Base-by-base conservation (phyloP, 306 rosid genomes). In the Begonia peltatifolia region DNA sequence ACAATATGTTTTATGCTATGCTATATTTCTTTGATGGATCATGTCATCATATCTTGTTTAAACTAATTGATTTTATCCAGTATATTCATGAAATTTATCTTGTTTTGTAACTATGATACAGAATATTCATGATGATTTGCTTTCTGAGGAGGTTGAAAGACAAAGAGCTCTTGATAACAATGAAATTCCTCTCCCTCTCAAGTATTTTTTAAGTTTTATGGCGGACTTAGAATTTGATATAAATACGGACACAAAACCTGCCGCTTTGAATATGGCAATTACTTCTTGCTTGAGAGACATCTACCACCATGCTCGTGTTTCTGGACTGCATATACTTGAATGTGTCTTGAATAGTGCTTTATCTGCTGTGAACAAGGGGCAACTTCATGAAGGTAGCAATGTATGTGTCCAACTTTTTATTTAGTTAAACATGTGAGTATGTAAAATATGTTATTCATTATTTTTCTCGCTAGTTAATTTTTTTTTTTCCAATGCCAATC, bases 221-320 rank as follows among this genome's bases (percentile, higher is more conserved):
- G 67, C 18, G 57, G 84, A 74, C 54, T 52, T 78, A 73, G 61
- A 77, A 46, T 66, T 63, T 57, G 71, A 71, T 46, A 55, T 73
- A 58, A 66, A 76, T 59, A 36, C 58, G 52, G 55, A 76, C 47
- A 69, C 70, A 38, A 65, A 64, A 57, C 20, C 82, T 20, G 18
- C 57, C 18, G 61, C 67, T 53, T 41, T 63, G 30, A 68, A 64
- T 49, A 73, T 65, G 53, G 92, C 71, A 55, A 66, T 79, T 56
- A 58, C 59, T 55, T 76, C 72, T 67, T 90, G 84, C 75, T 68
- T 60, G 77, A 76, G 79, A 63, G 95, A 80, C 57, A 68, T 85
- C 80, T 83, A 78, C 67, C 97, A 90, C 65, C 80, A 76, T 74
- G 94, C 95, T 67, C 97, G 97, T 58, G 87, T 85, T 68, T 82